These are phyloP conservation scores for Fusarium sarcochroum DNA, from an alignment of 2,329 filamentous ascomycete species.

Conservation along the genomic window DNA sequence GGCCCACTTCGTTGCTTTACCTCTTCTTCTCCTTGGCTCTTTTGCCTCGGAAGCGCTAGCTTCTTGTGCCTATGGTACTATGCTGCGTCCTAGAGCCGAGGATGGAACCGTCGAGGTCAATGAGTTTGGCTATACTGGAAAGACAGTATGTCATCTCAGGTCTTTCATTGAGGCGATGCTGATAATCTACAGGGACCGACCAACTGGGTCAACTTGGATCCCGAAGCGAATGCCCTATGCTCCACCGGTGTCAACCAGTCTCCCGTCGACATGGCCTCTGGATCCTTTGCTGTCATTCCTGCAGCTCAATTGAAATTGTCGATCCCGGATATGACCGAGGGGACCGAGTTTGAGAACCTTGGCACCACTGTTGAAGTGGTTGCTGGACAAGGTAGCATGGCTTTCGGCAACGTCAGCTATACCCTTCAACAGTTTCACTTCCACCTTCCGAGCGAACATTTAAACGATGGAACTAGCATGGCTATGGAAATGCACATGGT, in stretches of 20 bases:
- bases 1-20: constrained; percentile 29
- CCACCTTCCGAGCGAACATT: constrained; percentile 72
- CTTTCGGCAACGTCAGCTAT: constrained; percentile 57
- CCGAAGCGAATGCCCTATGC: constrained; percentile 60
- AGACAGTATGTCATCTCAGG: not conserved
- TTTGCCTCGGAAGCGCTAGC: constrained; percentile 45
- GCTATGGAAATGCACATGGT: constrained; percentile 54
- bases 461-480: constrained; percentile 57
- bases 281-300: constrained; percentile 46
- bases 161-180: not conserved
- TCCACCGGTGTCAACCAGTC: constrained; percentile 65
- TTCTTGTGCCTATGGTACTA: constrained; percentile 58
- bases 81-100: constrained; percentile 52
- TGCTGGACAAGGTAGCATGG: constrained; percentile 58
- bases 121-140: constrained; percentile 53
- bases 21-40: constrained; percentile 27
- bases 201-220: constrained; percentile 64
- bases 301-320: constrained; percentile 52
- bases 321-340: constrained; percentile 55
- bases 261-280: constrained; percentile 65
- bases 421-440: constrained; percentile 70
- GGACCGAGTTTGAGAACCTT: constrained; percentile 64
- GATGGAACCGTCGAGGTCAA: constrained; percentile 50
- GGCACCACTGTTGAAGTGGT: constrained; percentile 66
- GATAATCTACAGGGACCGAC: constrained; percentile 58